These are phyloP conservation scores for Neoarthrinium moseri DNA, from an alignment of 2,329 filamentous ascomycete species.

Conservation along the genomic window DNA sequence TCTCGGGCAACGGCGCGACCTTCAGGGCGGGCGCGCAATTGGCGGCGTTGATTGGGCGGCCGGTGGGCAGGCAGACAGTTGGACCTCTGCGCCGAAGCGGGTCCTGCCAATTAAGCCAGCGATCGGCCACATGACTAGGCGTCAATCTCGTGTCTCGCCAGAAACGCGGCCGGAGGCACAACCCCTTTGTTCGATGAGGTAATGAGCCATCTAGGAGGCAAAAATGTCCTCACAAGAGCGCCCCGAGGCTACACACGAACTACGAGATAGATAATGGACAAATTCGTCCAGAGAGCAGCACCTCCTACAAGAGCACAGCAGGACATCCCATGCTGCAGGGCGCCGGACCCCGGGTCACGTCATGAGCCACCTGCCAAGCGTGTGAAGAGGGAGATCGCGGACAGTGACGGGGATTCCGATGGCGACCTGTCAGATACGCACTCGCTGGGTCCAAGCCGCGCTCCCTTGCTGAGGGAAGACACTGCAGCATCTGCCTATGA, in stretches of 20 bases:
- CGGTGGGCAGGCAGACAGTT: no score
- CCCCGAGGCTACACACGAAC: background rate
- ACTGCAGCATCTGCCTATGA: conserved; percentile 31
- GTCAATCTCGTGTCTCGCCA: conserved; percentile 2
- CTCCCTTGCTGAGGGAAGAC: conserved; percentile 10
- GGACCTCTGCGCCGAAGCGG: no score
- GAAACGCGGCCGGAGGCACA: background rate
- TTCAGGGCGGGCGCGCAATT: no score
- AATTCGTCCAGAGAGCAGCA: conserved; percentile 22
- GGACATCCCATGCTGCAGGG: background rate
- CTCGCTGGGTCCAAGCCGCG: background rate
- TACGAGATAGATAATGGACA: conserved; percentile 25
- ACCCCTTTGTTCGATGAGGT: background rate
- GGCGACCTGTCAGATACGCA: conserved; percentile 15
- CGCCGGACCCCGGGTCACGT: background rate
- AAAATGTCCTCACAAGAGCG: background rate
- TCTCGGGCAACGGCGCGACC: no score
- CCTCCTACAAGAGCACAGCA: background rate
- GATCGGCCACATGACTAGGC: conserved; percentile 4
- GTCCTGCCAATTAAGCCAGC: background rate
- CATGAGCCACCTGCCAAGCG: conserved; percentile 33
- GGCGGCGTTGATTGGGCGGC: no score
- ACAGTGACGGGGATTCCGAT: conserved; percentile 33
- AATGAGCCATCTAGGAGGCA: background rate
- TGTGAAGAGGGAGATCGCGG: conserved; percentile 27